Evolutionary conservation across 2,329 filamentous ascomycete genomes (phyloP), one percentile per base, ranked within the genome.

Genomic region (Cladosporium sp.): DNA sequence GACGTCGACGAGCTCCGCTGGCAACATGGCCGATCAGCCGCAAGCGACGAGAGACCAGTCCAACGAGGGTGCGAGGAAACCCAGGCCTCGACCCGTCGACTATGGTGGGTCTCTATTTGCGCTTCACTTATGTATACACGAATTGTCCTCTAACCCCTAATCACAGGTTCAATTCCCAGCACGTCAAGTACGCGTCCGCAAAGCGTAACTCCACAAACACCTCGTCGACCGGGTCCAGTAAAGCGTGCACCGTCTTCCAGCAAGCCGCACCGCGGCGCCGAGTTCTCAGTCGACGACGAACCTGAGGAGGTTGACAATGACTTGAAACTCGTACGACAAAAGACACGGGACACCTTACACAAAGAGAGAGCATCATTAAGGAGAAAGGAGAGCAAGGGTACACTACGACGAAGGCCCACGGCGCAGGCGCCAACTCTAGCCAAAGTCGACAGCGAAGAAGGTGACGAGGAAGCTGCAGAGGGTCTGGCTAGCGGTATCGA

Each of bases 251-350:
- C 92, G 1, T 92, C 92, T 28, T 91, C 81, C 61, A 84, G 87
- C 73, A 88, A 88, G 49, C 93, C 92, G 2, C 88, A 94, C 75
- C 90, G 92, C 64, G 92, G 93, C 34, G 91, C 91, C 68, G 85
- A 94, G 67, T 98, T 96, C 80, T 97, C 93, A 0, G 92, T 92
- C 58, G 93, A 98, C 75, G 94, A 98, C 77, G 93, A 92, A 74
- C 83, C 88, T 28, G 85, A 88, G 70, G 94, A 97, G 78, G 88
- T 97, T 24, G 89, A 92, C 74, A 86, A 87, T 68, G 91, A 93
- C 73, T 80, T 85, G 70, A 81, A 86, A 66, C 78, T 81, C 70
- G 71, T 78, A 70, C 67, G 73, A 38, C 69, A 69, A 26, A 68
- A 74, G 30, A 68, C 71, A n/a, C 68, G 67, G 49, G 59, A 68